Conservation (phyloP, 768 basidiomycete genomes). For the Solioccasus polychromus region DNA sequence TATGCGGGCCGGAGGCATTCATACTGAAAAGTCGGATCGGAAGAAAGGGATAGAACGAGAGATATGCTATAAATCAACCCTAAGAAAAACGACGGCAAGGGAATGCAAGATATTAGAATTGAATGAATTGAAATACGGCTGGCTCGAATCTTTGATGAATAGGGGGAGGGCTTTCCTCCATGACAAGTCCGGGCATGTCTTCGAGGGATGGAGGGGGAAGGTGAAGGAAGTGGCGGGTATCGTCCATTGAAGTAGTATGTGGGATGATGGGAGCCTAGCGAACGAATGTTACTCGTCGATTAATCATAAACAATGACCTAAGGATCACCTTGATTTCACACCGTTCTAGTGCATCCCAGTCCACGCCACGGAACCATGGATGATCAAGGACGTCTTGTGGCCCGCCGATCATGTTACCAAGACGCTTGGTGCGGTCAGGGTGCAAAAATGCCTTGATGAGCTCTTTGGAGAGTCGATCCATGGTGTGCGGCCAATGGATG, state of each 20-base stretch:
- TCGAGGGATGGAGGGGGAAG: slow-evolving; percentile 72
- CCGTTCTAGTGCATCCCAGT: slow-evolving; percentile 85
- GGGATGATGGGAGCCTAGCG: slow-evolving; percentile 83
- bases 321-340: slow-evolving; percentile 76
- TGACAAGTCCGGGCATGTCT: slow-evolving; percentile 76
- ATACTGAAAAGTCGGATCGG: too few species aligned
- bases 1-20: slow-evolving; percentile 6
- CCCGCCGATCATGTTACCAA: slow-evolving; percentile 92
- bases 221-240: slow-evolving; percentile 83
- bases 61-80: slow-evolving; percentile 29
- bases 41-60: too few species aligned
- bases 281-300: slow-evolving; percentile 5
- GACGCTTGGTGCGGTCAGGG: slow-evolving; percentile 85
- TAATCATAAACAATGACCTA: slow-evolving; percentile 1
- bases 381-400: slow-evolving; percentile 89
- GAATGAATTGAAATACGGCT: slow-evolving; percentile 67
- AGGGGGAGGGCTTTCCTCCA: slow-evolving; percentile 56
- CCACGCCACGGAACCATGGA: slow-evolving; percentile 93
- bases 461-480: slow-evolving; percentile 87
- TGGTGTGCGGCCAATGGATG: slow-evolving; percentile 86
- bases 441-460: slow-evolving; percentile 87
- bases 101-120: slow-evolving; percentile 51
- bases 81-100: slow-evolving; percentile 7
- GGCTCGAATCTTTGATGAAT: slow-evolving; percentile 66
- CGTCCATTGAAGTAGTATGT: slow-evolving; percentile 72